Base-by-base conservation (phyloP, 2,329 filamentous ascomycete genomes). In the Neurospora sp. region DNA sequence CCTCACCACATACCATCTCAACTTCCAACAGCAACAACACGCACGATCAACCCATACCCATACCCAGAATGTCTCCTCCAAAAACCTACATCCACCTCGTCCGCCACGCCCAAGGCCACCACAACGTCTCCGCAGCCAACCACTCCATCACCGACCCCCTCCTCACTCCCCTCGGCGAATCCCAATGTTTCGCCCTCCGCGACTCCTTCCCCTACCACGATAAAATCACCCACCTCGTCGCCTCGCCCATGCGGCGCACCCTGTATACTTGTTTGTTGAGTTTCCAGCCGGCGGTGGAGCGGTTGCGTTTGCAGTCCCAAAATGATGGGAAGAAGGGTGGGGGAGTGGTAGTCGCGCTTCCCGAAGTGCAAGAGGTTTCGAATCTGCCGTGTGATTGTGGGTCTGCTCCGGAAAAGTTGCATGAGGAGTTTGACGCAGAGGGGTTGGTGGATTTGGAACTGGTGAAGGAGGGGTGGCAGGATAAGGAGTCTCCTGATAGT, bases 161-260 rank as follows among this genome's bases (percentile, higher is more conserved):
- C 71, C 86, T 97, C 69, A 97, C 94, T 1, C 83, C 87, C 0
- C 84, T 90, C n/a, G 94, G 94, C 75, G 84, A 90, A 77, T 76
- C 88, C 72, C 93, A 97, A 84, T 96, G 93, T 81, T 82, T 80
- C 36, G 78, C 80, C 17, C 88, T 97, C 52, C 80, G 85, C 75
- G 77, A 82, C 38, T 72, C 75, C 23, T 97, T 96, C 78, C 87
- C 91, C 10, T 80, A 86, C 79, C 90, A 91, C 77, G 81, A 83
- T 72, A 80, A 84, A 46, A 82, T 96, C 76, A 90, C 90, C 4
- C 85, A 91, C 74, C 85, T 97, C 13, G 85, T 93, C 28, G 89
- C 93, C 46, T 96, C 92, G 0, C 93, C 93, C 6, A 85, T 97
- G 74, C 89, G 90, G 68, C 89, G 93, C 72, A 96, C 93, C 1